Conservation (phyloP, 2,329 filamentous ascomycete species). For the Aspergillus sp. region DNA sequence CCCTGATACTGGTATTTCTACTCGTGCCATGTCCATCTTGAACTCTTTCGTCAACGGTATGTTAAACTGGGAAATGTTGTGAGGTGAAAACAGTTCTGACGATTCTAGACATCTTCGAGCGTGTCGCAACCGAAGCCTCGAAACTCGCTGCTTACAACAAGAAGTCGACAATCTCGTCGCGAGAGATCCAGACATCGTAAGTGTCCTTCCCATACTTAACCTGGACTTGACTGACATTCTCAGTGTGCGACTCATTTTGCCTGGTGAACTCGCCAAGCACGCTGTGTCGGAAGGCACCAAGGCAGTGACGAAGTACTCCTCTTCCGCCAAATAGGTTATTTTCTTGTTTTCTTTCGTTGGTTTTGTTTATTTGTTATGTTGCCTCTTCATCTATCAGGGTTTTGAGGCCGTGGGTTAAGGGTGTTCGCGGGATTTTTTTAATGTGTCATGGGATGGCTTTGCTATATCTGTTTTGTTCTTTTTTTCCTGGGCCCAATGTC, state of each 20-base stretch:
- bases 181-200: constrained; percentile 96
- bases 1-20: constrained; percentile 99
- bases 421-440: constrained; percentile 33
- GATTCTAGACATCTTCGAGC: constrained; percentile 87
- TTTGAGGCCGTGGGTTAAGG: constrained; percentile 1
- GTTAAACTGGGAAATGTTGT: constrained; percentile 25
- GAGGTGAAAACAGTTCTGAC: constrained; percentile 2
- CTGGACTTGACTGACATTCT: constrained; percentile 18
- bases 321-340: constrained; percentile 86
- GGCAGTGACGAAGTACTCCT: constrained; percentile 99
- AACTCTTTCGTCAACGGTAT: constrained; percentile 99
- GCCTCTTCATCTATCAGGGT: constrained; percentile 30
- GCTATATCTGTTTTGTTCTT: constrained; percentile 22
- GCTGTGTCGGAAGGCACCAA: constrained; percentile 99
- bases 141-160: constrained; percentile 99
- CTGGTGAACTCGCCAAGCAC: constrained; percentile 98
- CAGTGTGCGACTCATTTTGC: constrained; percentile 88
- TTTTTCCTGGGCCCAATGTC: constrained; percentile 33
- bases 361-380: constrained; percentile 29
- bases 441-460: constrained; percentile 45
- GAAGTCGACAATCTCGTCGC: constrained; percentile 99
- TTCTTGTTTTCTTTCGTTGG: constrained; percentile 42
- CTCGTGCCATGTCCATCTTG: constrained; percentile 98
- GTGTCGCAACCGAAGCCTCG: constrained; percentile 94
- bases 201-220: constrained; percentile 20